Evolutionary conservation across 2,329 filamentous ascomycete genomes (phyloP).

Genomic region (Orbilia quercus): DNA sequence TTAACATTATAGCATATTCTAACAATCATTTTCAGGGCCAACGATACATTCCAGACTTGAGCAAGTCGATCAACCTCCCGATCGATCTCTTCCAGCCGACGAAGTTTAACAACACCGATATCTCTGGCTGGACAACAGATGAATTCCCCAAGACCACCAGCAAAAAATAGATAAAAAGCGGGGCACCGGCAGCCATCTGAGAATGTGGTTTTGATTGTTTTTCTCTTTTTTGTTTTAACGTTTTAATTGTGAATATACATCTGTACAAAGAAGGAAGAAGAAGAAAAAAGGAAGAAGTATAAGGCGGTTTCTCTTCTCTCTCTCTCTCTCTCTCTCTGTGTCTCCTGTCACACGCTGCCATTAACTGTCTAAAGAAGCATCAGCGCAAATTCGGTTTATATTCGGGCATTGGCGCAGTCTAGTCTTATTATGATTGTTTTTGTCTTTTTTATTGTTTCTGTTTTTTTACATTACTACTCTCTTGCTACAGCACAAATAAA

Average conservation of each 20-base stretch:
- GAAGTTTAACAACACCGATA: conserved; percentile 55
- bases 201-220: conserved; percentile 4
- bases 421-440: conserved; percentile 54
- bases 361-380: conserved; percentile 54
- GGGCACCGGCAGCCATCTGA: neutral
- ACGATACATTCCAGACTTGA: conserved; percentile 38
- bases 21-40: conserved; percentile 33
- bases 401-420: conserved; percentile 56
- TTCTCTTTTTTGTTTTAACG: conserved; percentile 20
- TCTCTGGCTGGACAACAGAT: conserved; percentile 52
- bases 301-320: conserved; percentile 25
- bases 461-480: conserved; percentile 14
- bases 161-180: conserved; percentile 23
- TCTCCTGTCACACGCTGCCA: conserved; percentile 51
- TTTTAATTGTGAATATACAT: conserved; percentile 42
- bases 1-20: neutral
- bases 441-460: conserved; percentile 11
- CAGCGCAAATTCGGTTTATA: conserved; percentile 51
- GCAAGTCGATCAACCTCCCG: conserved; percentile 15
- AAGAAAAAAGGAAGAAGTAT: conserved; percentile 33
- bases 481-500: conserved; percentile 45
- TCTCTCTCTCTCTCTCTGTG: too few species aligned
- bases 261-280: conserved; percentile 52
- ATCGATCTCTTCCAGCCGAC: conserved; percentile 53
- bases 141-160: conserved; percentile 17